Percentiles rank a stretch among this genome's conserved stretches.
These are phyloP conservation scores for Puccinellia tenuiflora DNA, from an alignment of 176 grass and related monocot genomes.

Conservation along the genomic window DNA sequence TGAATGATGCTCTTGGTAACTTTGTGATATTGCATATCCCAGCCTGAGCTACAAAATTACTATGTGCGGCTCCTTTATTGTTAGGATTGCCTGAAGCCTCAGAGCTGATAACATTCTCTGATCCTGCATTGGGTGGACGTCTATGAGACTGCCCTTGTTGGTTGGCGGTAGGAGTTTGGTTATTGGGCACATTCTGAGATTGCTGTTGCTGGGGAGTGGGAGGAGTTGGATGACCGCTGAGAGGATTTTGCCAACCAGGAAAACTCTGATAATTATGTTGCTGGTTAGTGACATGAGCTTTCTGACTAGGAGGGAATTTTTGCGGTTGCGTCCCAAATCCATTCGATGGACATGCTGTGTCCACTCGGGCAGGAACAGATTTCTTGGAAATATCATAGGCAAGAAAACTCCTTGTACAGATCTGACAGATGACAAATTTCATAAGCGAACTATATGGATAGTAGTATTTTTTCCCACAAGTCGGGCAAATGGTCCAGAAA, in stretches of 20 bases:
- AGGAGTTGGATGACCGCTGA: background rate
- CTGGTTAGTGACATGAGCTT: background rate
- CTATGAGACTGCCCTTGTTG: conserved; percentile 11
- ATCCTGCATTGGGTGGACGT: background rate
- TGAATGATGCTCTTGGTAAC: background rate
- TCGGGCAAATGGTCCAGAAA: conserved; percentile 64
- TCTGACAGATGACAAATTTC: conserved; percentile 51
- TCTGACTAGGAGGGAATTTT: conserved; percentile 21
- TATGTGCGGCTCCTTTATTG: background rate
- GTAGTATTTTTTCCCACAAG: conserved; percentile 58
- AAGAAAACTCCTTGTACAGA: conserved; percentile 51
- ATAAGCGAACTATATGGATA: conserved; percentile 46
- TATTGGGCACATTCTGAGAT: background rate
- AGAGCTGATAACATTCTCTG: conserved; percentile 14
- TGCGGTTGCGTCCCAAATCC: conserved; percentile 19
- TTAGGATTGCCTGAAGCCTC: background rate
- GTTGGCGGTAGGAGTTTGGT: background rate
- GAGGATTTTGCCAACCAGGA: conserved; percentile 20
- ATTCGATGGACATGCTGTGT: background rate
- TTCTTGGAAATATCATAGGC: conserved; percentile 55
- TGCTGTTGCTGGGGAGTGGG: conserved; percentile 10
- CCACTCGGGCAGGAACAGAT: background rate
- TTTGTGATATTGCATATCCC: conserved; percentile 24
- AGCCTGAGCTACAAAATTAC: conserved; percentile 5
- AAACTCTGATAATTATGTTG: background rate